phyloP scores from a whole-genome alignment of 2,329 filamentous ascomycete species.

The Paraconiothyrium sp. region DNA sequence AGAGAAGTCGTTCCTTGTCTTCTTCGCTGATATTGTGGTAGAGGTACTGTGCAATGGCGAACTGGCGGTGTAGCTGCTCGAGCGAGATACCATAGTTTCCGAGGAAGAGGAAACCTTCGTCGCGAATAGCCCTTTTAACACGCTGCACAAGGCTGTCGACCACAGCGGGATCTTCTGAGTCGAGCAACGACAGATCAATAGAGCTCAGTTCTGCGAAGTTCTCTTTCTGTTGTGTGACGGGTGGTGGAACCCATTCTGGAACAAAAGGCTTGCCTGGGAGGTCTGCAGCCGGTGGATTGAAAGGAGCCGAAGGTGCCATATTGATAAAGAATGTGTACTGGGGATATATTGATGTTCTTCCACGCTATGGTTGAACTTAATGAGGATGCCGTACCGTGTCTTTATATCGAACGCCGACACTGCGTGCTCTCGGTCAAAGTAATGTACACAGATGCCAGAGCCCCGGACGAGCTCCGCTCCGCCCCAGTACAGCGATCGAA shows the following conservation, averaged over 20 bases:
- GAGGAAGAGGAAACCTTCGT: slow-evolving; percentile 54
- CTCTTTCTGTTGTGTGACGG: slow-evolving; percentile 56
- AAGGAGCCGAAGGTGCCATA: slow-evolving; percentile 30
- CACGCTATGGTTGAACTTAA: background rate
- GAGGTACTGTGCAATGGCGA: slow-evolving; percentile 61
- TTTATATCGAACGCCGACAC: slow-evolving; percentile 9
- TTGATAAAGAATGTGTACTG: background rate
- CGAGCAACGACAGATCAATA: slow-evolving; percentile 44
- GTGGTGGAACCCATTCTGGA: slow-evolving; percentile 50
- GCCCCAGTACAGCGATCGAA: background rate
- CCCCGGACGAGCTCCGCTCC: slow-evolving; percentile 15
- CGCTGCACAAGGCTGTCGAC: slow-evolving; percentile 56
- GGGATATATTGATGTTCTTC: background rate
- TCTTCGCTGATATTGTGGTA: slow-evolving; percentile 61
- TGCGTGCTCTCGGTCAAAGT: background rate
- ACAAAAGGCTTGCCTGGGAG: slow-evolving; percentile 34
- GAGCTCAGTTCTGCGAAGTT: slow-evolving; percentile 49
- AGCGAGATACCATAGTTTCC: slow-evolving; percentile 62
- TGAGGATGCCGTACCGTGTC: background rate
- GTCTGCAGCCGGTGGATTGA: slow-evolving; percentile 32
- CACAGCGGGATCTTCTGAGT: slow-evolving; percentile 46
- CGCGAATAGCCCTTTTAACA: slow-evolving; percentile 44
- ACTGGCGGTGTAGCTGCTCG: slow-evolving; percentile 60
- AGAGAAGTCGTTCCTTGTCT: slow-evolving; percentile 60
- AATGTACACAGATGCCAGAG: background rate